A percentile compares a stretch with the other conserved stretches of the same genome.
phyloP scores from a whole-genome alignment of 805 yeast species.

The Nadsonia fulvescens region DNA sequence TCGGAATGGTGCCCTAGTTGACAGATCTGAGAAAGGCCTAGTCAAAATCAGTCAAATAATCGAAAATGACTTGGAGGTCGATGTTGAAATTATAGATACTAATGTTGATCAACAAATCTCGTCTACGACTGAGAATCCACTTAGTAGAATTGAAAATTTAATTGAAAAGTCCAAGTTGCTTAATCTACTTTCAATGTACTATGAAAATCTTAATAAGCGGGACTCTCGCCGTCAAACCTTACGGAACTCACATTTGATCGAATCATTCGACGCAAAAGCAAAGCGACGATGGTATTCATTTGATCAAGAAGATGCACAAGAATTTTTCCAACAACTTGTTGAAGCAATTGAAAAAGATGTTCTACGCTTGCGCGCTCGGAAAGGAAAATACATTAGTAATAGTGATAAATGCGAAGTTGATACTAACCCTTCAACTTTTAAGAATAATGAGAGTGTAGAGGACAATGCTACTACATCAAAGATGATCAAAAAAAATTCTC shows the following conservation, averaged over 20 bases:
- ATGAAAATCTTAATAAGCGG: conserved; percentile 15
- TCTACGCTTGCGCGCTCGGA: conserved; percentile 8
- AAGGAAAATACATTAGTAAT: not conserved
- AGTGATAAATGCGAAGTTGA: not conserved
- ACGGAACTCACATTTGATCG: conserved; percentile 12
- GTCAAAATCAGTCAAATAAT: too few species aligned
- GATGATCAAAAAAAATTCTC: not conserved
- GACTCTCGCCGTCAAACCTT: conserved; percentile 14
- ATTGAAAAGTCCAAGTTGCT: too few species aligned
- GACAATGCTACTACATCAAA: not conserved
- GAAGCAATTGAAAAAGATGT: conserved; percentile 17
- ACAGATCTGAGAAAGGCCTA: too few species aligned
- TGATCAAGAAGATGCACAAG: conserved; percentile 94
- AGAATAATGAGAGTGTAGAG: conserved; percentile 3
- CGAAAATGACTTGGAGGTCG: too few species aligned
- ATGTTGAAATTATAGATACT: too few species aligned
- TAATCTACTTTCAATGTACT: too few species aligned
- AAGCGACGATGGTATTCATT: conserved; percentile 65
- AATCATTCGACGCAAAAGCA: conserved; percentile 9
- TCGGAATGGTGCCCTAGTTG: too few species aligned
- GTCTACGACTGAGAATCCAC: too few species aligned
- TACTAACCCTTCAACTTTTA: not conserved
- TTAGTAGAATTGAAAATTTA: too few species aligned
- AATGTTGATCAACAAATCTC: too few species aligned
- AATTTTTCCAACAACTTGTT: conserved; percentile 54